Base-by-base conservation (phyloP, 2,329 filamentous ascomycete species). In the Beauveria sp. region DNA sequence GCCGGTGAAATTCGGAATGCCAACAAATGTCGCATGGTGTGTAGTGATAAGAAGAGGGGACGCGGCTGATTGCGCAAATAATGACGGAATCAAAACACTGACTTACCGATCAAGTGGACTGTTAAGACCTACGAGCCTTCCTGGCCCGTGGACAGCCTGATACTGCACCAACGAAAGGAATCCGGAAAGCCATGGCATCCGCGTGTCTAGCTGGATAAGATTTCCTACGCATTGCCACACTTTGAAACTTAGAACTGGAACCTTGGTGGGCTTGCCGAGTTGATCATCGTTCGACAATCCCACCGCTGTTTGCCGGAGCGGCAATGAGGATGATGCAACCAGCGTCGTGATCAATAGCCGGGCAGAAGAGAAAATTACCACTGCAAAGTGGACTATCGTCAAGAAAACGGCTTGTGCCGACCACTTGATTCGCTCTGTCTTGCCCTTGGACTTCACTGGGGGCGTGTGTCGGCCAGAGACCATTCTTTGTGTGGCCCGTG, bases 141-240 rank as follows among this genome's bases (percentile, higher is more conserved):
- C 90, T 65, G 90, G 90, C 26, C 92, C 91, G 69, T 80, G 79
- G 70, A 93, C 76, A 69, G 86, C 81, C 66, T 85, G 80, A 80
- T 89, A 87, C 75, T 94, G 91, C 66, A 88, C 73, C 74, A 96
- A 83, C 61, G 89, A 89, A 63, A 94, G 73, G 67, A 84, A 78
- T 70, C 91, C 91, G 70, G 81, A 82, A 61, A 96, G 82, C 93
- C 93, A 97, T 65, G 93, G 93, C 91, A 96, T 96, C 74, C 91
- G 89, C 66, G 79, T 74, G 66, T 88, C 81, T 70, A 96, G 75
- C 78, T 92, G 86, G 67, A 92, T 76, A 64, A 96, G 75, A 72
- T 85, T 86, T 64, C 86, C 86, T 61, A 88, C 73, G 74, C 89
- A 90, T 68, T 85, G 80, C 86, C 90, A 96, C 57, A 91, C 72